Evolutionary conservation across 2,329 filamentous ascomycete species (phyloP), one percentile per base, ranked within the genome.

Genomic region (Aspergillus ibericus): DNA sequence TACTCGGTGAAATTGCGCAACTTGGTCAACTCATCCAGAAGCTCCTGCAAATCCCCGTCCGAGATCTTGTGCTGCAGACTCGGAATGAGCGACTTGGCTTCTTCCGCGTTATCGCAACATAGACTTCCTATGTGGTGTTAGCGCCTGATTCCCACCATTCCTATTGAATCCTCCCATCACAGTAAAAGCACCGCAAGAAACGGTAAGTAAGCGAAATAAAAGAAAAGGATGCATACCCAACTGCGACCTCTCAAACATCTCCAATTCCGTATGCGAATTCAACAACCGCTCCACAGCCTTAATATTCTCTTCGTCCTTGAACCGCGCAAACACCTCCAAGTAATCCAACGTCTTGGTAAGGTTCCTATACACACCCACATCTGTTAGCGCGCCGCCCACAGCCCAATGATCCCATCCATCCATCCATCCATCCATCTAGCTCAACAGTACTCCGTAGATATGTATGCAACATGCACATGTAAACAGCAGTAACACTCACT

Each of bases 21-120:
- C 81, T 96, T 96, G 67, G 88, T 90, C 77, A 98, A 89, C 80
- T 99, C 92, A 71, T 96, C 88, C 58, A 99, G 83, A 58, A 98
- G 81, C 63, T 92, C 88, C 76, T 96, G 89, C 63, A 99, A 79
- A 66, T 96, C 91, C 35, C 92, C 90, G 73, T 98, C 93, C 61
- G 84, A 85, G 70, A 98, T 96, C 80, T 99, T 99, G 76, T 92
- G 88, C 67, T 88, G 84, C 52, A 99, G 76, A 66, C 85, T 96
- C 1, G 95, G 96, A 63, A 99, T 96, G 59, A 99, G 83, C 8
- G 92, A 96, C 80, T 96, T 97, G 60, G 95, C 95, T 78, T 99
- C 96, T 72, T 99, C 95, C 59, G 92, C 89, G 46, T 88, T 89
- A 69, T 96, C 93, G 73, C 93, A 96, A 77, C 92, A 96, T 38